Base-by-base conservation (phyloP, 106 monocot species). In the Gastrodia elata region DNA sequence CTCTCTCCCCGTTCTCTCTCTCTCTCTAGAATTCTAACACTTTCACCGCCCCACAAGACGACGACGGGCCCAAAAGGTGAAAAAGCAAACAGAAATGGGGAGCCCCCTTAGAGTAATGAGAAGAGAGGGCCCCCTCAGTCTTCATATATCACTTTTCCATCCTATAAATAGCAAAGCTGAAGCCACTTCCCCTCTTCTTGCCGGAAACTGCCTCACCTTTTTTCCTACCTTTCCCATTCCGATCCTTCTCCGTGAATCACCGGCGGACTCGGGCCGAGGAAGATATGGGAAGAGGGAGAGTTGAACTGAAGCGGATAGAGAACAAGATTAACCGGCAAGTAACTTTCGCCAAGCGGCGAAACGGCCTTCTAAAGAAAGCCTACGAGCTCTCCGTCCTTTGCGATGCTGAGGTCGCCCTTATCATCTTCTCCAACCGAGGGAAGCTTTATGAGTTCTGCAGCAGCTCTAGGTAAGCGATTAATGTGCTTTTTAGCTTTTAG, bases 321-420 rank as follows among this genome's bases (percentile, higher is more conserved):
- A 69, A 69, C 69, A 69, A 39, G 39, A 69, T 40, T 25, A 69
- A 39, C 25, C 39, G 86, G 73, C 86, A 87, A 27, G 86, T 83
- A 22, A 87, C 86, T 36, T 87, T 87, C 68, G 64, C 83, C 24
- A 87, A 87, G 83, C 76, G 87, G 44, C 70, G 83, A 41, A 87
- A 87, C 71, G 87, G 87, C 18, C 84, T 90, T 49, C 69, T 90
- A 59, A 90, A 90, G 80, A 90, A 90, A 80, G 89, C 89, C 38
- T 84, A 83, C 55, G 89, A 90, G 71, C 79, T 90, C 39, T 84
- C 89, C 14, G 86, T 90, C 32, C 81, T 90, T 34, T 90, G 89
- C 77, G 89, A 90, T 39, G 89, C 85, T 27, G 89, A 90, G 80
- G 82, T 91, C 28, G 87, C 87, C 15, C 75, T 91, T 37, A 86